These are phyloP conservation scores for Pichia phayaonensis DNA, from an alignment of 805 yeast species.

Conservation along the genomic window DNA sequence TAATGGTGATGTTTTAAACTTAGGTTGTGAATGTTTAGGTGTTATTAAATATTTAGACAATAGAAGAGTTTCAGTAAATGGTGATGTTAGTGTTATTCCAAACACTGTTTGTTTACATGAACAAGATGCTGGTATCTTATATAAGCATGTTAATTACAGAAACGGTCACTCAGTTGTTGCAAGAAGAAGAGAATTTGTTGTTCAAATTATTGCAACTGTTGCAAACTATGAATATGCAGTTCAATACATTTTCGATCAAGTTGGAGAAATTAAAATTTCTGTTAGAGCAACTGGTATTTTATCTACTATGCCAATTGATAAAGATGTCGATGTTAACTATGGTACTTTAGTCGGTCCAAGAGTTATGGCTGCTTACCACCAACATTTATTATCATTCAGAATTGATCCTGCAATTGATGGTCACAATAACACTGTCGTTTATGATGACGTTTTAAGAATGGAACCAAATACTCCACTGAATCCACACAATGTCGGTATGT, in stretches of 20 bases:
- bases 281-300: constrained; percentile 83
- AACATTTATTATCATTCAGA: constrained; percentile 72
- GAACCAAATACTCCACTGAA: constrained; percentile 46
- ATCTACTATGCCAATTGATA: constrained; percentile 78
- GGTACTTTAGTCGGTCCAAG: constrained; percentile 76
- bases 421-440: constrained; percentile 64
- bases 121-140: constrained; percentile 68
- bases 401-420: constrained; percentile 81
- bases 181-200: constrained; percentile 70
- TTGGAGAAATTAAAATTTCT: constrained; percentile 70
- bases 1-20: constrained; percentile 55
- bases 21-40: constrained; percentile 82
- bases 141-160: constrained; percentile 76
- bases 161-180: constrained; percentile 62
- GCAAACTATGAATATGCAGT: constrained; percentile 78
- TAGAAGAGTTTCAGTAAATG: constrained; percentile 45
- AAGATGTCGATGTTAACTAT: constrained; percentile 48
- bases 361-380: constrained; percentile 80
- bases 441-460: constrained; percentile 61
- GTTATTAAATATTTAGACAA: constrained; percentile 68
- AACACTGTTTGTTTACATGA: constrained; percentile 76
- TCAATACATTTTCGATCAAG: constrained; percentile 66
- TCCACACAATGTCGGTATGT: constrained; percentile 65
- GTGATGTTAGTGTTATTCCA: constrained; percentile 55
- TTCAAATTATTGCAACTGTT: constrained; percentile 77